Percentiles rank a stretch among this genome's conserved stretches.
Conservation (phyloP, 2,329 filamentous ascomycete species). For the Plenodomus biglobosus region DNA sequence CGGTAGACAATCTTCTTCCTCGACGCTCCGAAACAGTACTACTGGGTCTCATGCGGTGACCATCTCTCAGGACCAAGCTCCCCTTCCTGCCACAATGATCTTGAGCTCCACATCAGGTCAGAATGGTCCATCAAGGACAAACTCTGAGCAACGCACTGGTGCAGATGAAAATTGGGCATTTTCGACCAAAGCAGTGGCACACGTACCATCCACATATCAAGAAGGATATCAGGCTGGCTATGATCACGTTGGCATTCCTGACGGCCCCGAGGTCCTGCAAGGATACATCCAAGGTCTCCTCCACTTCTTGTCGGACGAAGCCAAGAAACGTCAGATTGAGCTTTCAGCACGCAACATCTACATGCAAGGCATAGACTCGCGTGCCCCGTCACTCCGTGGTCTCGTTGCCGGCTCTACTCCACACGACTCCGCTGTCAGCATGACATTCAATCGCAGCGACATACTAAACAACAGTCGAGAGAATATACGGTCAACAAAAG, state of each 20-base stretch:
- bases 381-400: conserved; percentile 30
- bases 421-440: conserved; percentile 33
- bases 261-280: conserved; percentile 35
- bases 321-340: conserved; percentile 20
- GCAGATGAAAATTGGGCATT: conserved; percentile 29
- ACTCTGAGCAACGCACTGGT: conserved; percentile 19
- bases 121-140: conserved; percentile 10
- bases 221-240: conserved; percentile 44
- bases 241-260: conserved; percentile 38
- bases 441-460: conserved; percentile 26
- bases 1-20: conserved; percentile 23
- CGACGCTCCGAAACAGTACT: conserved; percentile 19
- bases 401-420: conserved; percentile 25
- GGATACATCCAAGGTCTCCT: conserved; percentile 39
- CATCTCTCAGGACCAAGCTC: conserved; percentile 8
- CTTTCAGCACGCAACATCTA: conserved; percentile 10
- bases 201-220: conserved; percentile 40
- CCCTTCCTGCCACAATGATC: conserved; percentile 4
- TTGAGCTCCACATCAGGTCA: conserved; percentile 15
- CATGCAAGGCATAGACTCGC: conserved; percentile 14
- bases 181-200: conserved; percentile 18
- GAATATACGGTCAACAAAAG: conserved; percentile 25
- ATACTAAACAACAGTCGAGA: conserved; percentile 22
- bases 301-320: conserved; percentile 32
- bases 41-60: conserved; percentile 6